Evolutionary conservation across 2,329 filamentous ascomycete species (phyloP).

Genomic region (Stylonectria norvegica): DNA sequence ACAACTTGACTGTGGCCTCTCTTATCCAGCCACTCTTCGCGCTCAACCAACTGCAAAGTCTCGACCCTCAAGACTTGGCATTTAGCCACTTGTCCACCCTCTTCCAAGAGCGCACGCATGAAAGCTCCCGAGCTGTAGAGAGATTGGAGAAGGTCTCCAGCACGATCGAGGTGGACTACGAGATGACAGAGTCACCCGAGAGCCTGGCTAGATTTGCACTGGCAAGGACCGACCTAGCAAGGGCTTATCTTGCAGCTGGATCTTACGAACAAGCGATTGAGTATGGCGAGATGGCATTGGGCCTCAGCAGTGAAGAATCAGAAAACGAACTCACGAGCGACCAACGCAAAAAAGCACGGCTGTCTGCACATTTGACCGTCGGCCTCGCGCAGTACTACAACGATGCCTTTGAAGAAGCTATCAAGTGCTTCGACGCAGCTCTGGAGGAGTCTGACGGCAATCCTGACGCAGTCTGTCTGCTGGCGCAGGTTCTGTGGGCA

Average conservation of each 20-base stretch:
- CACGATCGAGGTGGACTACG: slow-evolving; percentile 75
- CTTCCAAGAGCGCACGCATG: slow-evolving; percentile 75
- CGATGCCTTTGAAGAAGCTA: slow-evolving; percentile 62
- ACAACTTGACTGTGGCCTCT: slow-evolving; percentile 48
- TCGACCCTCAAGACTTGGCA: slow-evolving; percentile 66
- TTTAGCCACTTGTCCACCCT: slow-evolving; percentile 77
- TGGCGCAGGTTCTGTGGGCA: slow-evolving; percentile 92
- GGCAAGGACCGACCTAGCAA: slow-evolving; percentile 80
- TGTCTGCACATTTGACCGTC: slow-evolving; percentile 82
- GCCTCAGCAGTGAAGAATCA: slow-evolving; percentile 70
- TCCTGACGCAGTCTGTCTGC: slow-evolving; percentile 79
- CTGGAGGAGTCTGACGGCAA: slow-evolving; percentile 72
- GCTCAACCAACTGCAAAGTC: slow-evolving; percentile 72
- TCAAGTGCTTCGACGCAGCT: slow-evolving; percentile 76
- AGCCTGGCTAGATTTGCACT: slow-evolving; percentile 75
- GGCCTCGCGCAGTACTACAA: slow-evolving; percentile 79
- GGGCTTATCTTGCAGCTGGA: slow-evolving; percentile 71
- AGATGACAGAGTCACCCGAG: slow-evolving; percentile 72
- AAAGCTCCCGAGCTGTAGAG: slow-evolving; percentile 60
- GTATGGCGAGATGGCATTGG: slow-evolving; percentile 75
- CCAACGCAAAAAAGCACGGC: slow-evolving; percentile 64
- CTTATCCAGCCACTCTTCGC: slow-evolving; percentile 87
- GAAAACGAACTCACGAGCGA: slow-evolving; percentile 63
- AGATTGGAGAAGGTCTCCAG: slow-evolving; percentile 65
- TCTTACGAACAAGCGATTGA: slow-evolving; percentile 68